Evolutionary conservation across 495 filamentous ascomycete species (phyloP), one percentile per base, ranked within the genome.

Genomic region (Penicillium mononematosum): DNA sequence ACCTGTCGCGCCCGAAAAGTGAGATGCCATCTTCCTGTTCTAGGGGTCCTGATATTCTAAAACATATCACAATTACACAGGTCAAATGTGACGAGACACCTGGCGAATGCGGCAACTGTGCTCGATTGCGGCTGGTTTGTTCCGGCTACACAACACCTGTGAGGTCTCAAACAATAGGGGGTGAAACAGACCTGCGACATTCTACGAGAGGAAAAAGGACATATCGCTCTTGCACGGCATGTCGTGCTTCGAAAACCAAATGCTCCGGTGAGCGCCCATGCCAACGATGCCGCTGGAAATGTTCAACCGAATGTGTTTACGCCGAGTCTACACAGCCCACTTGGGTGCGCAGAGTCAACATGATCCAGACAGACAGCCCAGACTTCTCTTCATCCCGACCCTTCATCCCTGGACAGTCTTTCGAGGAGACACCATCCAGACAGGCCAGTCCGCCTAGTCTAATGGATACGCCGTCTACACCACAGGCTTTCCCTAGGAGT

Each of bases 191-290:
- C 11, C 20, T 24, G 16, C 16, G 12, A 9, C 47, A 56, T 2
- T 56, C 45, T 20, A 60, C 63, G 2, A 62, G 62, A 41, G 49
- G 58, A 34, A 72, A 63, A 24, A 53, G 72, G 50, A 70, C 72
- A 5, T 75, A 68, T 60, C 62, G 69, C 14, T 73, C 69, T 14
- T 75, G 72, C 27, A 63, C 56, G 5, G 61, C 58, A 25, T 75
- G 70, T 49, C 70, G 70, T 17, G 27, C 58, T 11, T 65, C 64
- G 10, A 73, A 73, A 49, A 68, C 62, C 3, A 72, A 70, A 55
- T 75, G 72, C 50, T 73, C 70, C 8, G 70, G 70, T 12, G 72
- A 70, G 16, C 62, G 67, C 19, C 70, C 70, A 17, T 75, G 70
- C 52, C 54, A 55, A 29, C 54, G 72, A 31, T 75, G 72, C 56